Conservation (phyloP, 1,139 yeast species). For the Geotrichum reessii region DNA sequence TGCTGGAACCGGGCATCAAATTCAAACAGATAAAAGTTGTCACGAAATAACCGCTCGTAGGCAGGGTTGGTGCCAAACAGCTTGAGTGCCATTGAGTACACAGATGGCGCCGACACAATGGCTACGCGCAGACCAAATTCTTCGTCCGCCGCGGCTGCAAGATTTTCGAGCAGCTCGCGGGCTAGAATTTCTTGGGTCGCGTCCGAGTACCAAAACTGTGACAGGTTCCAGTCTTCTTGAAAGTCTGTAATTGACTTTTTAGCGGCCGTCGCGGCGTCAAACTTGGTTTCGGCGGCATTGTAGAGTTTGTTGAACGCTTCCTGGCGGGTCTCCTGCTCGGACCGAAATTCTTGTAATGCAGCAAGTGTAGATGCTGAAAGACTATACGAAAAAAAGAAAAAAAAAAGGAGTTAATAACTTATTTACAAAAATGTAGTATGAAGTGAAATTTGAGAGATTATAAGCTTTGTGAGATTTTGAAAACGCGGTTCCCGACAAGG, state of each 20-base stretch:
- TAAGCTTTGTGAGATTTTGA: no score
- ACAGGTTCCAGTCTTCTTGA: slow-evolving; percentile 88
- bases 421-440: background rate
- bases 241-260: slow-evolving; percentile 51
- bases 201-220: slow-evolving; percentile 85
- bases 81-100: slow-evolving; percentile 72
- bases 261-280: slow-evolving; percentile 28
- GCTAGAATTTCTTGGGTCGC: slow-evolving; percentile 64
- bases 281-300: slow-evolving; percentile 48
- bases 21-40: slow-evolving; percentile 62
- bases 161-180: slow-evolving; percentile 61
- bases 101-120: slow-evolving; percentile 86
- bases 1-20: slow-evolving; percentile 69
- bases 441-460: no score
- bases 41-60: slow-evolving; percentile 34
- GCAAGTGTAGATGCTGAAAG: slow-evolving; percentile 71
- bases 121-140: background rate
- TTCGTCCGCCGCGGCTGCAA: slow-evolving; percentile 37
- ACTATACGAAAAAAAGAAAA: slow-evolving; percentile 23
- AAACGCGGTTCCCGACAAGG: no score
- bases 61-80: slow-evolving; percentile 19
- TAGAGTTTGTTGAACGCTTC: slow-evolving; percentile 56
- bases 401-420: no score
- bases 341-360: slow-evolving; percentile 65
- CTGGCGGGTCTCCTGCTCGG: slow-evolving; percentile 57